Evolutionary conservation across 148 eudicot genomes (phyloP), one percentile per base, ranked within the genome.

Genomic region (Arbutus unedo): DNA sequence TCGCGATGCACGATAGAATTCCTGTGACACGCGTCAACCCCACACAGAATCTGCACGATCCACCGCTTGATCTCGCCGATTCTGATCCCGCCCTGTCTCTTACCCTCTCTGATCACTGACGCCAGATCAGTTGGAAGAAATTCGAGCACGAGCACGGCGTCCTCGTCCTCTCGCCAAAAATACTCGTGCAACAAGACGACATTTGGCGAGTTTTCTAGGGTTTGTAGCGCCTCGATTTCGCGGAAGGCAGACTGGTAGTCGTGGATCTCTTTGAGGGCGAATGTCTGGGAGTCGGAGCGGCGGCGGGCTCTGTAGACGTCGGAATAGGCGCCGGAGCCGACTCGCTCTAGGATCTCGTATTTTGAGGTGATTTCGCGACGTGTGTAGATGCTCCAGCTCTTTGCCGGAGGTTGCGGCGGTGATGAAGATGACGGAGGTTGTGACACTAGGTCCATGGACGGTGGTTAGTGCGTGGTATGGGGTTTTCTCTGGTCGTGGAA

Each of bases 271-370:
- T 96, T 96, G 19, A 96, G 89, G 10, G 99, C 99, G 50, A 94
- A 92, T 48, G 78, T 5, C 44, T 74, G 45, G 49, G 79, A 49
- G 79, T 90, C 97, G 57, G 93, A 89, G 53, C 73, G 88, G 2
- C 98, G 91, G 38, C 66, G 74, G 74, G 90, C 99, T 23, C 77
- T 85, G 88, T 96, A 94, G 62, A 96, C 99, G 84, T 94, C 95
- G 80, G 99, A 87, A 82, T 89, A 96, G 2, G 99, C 93, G 79
- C 99, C 99, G 77, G 98, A 91, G 67, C 99, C 99, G 49, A 96
- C 85, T 23, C 88, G 89, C 23, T 85, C 81, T 0, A 78, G 85
- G 89, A 96, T 90, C 50, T 86, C 79, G 90, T 93, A 96, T 74
- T 94, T 96, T 0, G 85, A 23, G 70, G 90, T 96, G 82, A 94